Evolutionary conservation across 495 filamentous ascomycete genomes (phyloP), one percentile per base, ranked within the genome.

Genomic region (Talaromyces stipitatus): DNA sequence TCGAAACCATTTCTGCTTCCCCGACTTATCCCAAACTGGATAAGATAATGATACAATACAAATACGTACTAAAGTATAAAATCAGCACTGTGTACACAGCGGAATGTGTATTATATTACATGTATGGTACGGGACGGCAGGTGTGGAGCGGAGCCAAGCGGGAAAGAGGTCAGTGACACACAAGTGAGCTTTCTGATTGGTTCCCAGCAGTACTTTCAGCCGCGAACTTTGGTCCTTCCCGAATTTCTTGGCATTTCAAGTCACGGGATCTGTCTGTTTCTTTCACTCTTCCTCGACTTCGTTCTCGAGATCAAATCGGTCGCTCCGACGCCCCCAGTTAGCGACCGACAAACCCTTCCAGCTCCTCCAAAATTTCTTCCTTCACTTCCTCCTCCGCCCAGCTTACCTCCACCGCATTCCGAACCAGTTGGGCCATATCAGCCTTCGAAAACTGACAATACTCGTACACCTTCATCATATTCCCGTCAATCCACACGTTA

Each of bases 401-500:
- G 54, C 63, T 65, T 61, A 76, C 72, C 41, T 73, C 72, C 22
- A 75, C 66, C 9, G 66, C 70, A 59, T 74, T 72, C 54, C 62
- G 62, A 0, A 53, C 63, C 32, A 76, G 53, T 50, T 66, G 62
- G 3, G 71, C 60, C 64, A 76, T 70, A 38, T 75, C 72, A 2
- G 6, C 48, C 51, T 70, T 64, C 18, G 55, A 58, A 38, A 74
- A 71, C 6, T 55, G 64, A 45, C 68, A 65, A 54, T 68, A 69
- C 28, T 61, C 62, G 57, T 65, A 69, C 12, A 68, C 62, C 59
- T 73, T 70, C 50, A 69, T 62, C 67, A 75, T 61, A 58, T 76
- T 76, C 23, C 69, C 71, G 61, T 68, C 62, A 30, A 76, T 67
- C 69, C 70, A 76, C 24, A 70, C 68, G 55, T 73, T 69, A 58